Evolutionary conservation across 257 asterid genomes (phyloP).

Genomic region (Solanum lignicaule): DNA sequence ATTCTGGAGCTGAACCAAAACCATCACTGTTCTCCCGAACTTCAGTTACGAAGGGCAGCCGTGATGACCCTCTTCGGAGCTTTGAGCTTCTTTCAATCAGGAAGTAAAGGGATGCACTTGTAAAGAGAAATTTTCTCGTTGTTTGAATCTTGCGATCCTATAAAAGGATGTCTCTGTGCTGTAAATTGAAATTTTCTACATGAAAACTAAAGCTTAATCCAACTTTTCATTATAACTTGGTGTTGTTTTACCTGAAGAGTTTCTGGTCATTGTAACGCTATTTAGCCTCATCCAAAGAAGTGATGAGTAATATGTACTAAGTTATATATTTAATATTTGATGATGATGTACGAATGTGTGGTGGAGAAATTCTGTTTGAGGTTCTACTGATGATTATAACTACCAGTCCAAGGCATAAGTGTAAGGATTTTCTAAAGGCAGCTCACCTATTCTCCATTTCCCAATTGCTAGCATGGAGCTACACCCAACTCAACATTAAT

Average conservation of each 20-base stretch:
- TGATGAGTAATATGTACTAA: conserved; percentile 24
- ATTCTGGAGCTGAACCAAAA: conserved; percentile 1
- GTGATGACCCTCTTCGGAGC: conserved; percentile 88
- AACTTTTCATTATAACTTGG: background rate
- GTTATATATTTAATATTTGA: conserved; percentile 2
- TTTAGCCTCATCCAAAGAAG: conserved; percentile 22
- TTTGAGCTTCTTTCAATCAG: conserved; percentile 69
- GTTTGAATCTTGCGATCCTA: conserved; percentile 23
- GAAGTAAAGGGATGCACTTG: conserved; percentile 11
- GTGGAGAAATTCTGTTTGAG: background rate
- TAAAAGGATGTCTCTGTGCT: background rate
- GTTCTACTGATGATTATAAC: background rate
- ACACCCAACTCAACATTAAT: background rate
- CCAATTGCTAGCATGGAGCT: conserved; percentile 26
- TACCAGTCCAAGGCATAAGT: background rate
- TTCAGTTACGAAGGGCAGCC: conserved; percentile 40
- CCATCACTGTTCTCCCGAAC: conserved; percentile 31
- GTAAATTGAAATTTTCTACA: background rate
- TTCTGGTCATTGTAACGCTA: conserved; percentile 15
- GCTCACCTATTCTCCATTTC: conserved; percentile 53
- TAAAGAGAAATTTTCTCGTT: conserved; percentile 7
- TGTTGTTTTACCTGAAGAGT: background rate
- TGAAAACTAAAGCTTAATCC: background rate
- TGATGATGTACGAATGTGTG: background rate
- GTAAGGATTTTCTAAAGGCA: conserved; percentile 47